Evolutionary conservation across 2,329 filamentous ascomycete species (phyloP), one percentile per base, ranked within the genome.

Genomic region (Anthostomella pinea): DNA sequence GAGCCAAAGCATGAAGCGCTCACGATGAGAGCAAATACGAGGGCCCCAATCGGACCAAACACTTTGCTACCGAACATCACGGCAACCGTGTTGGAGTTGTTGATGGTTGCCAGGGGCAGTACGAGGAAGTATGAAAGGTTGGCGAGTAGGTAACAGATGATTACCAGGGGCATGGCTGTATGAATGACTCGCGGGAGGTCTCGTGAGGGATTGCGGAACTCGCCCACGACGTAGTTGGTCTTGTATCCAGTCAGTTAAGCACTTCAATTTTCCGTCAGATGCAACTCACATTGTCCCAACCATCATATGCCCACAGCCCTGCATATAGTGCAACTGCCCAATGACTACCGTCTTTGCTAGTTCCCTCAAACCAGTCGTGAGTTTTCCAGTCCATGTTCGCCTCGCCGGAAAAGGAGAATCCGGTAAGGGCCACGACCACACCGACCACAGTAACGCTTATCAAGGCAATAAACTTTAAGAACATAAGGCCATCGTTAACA

Each of bases 191-290:
- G 81, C 1, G 93, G 93, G 8, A 98, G 80, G 60, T 98, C 93
- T 46, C 89, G 82, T 30, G 78, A 77, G 1, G 93, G 88, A 57
- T 96, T 90, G 54, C 89, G 85, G 69, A 98, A 97, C 65, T 98
- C 93, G 53, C 90, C 93, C 1, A 94, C 89, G 6, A 98, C 93
- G 57, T 96, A 98, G 65, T 96, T 98, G 45, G 91, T 95, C 87
- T 93, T 8, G 15, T 28, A 22, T 6, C 26, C 9, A 22, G 22
- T 53, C 40, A 41, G 37, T 20, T 31, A 23, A 24, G 18, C 18
- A 8, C n/a, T n/a, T n/a, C n/a, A n/a, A n/a, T n/a, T n/a, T n/a
- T n/a, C n/a, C n/a, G n/a, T n/a, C n/a, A n/a, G n/a, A n/a, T n/a
- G n/a, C 5, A 30, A 72, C 84, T 68, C 67, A 93, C 88, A 62